Evolutionary conservation across 1,284 basidiomycete species (phyloP), one percentile per base, ranked within the genome.

Genomic region (Stereum hirsutum): DNA sequence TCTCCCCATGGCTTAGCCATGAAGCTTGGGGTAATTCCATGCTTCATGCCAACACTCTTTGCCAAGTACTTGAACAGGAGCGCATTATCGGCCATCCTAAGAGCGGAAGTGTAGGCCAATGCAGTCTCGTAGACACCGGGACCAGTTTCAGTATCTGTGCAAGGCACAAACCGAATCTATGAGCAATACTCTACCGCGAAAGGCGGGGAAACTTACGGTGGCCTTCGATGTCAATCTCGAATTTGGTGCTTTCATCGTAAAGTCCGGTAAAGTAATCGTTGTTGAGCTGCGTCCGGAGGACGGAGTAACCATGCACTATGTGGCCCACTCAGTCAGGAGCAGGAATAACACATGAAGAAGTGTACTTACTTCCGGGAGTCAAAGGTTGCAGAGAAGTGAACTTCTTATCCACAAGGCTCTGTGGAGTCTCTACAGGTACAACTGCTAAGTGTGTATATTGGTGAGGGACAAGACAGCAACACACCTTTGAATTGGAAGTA

Each of bases 1-100:
- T 89, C 81, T 39, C 80, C 83, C 84, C 87, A 94, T 19, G 94
- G 95, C 56, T 97, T 97, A 0, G 95, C 94, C 95, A 99, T 98
- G 62, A 99, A 99, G 46, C 90, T 95, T 0, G 94, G 94, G 38
- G 90, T 74, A 43, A 99, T 74, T 6, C 86, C 88, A 51, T 87
- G 72, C 59, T 86, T 81, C 75, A 96, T 90, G 0, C 94, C 94
- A 3, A 95, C 64, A 50, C 89, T 92, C 68, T 97, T 97, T 5
- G 90, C 89, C 11, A 90, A 64, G 53, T 86, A 89, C 61, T 99
- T 99, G 78, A 92, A 98, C 32, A 98, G 65, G 41, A 85, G 76
- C 0, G 92, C 92, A 58, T 96, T 97, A 57, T 99, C 95, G 1
- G 92, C 95, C 82, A 98, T 95, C 42, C 86, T 70, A 12, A 77